Base-by-base conservation (phyloP, 257 asterid genomes). In the Primulina eburnea region DNA sequence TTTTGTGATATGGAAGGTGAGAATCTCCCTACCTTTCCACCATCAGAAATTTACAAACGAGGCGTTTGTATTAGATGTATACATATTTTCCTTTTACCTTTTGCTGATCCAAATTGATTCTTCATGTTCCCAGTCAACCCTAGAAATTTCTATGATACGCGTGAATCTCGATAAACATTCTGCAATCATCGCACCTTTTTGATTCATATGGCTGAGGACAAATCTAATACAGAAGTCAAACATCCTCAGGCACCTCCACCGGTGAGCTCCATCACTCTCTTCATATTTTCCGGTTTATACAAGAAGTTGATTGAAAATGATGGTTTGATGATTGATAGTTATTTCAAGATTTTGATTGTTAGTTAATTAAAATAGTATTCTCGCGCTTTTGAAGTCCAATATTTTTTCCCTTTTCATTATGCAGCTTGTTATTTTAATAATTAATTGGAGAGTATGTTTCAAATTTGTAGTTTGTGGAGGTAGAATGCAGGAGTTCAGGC, bases 381-480 rank as follows among this genome's bases (percentile, higher is more conserved):
- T 38, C 43, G 0, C 9, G 5, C 7, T 55, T 50, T 55, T 35
- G 40, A 30, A 28, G 17, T 68, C 65, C 34, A 21, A 34, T 50
- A n/a, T 21, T 0, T 12, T 73, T 59, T 64, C 16, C 18, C 4
- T 34, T 43, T 66, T 67, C 65, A 60, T 40, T 30, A 28, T 61
- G 16, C 24, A 12, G 20, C 24, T 40, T 29, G 29, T 40, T 47
- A 4, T 53, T 32, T 62, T 57, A 18, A 68, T 65, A 53, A 24
- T 24, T 24, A 24, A 24, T 24, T 24, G 4, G 26, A 16, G 7
- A 61, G 7, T 43, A 50, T 16, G 57, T 50, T 50, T 50, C 57
- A 62, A 26, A 47, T 32, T 34, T 75, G 68, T 73, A 92, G 98
- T 88, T 88, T 79, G 37, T 92, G 76, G 97, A 92, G 85, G 98